Evolutionary conservation across 164 flowering plant species (phyloP), one percentile per base, ranked within the genome.

Genomic region (Nelumbo lutea): DNA sequence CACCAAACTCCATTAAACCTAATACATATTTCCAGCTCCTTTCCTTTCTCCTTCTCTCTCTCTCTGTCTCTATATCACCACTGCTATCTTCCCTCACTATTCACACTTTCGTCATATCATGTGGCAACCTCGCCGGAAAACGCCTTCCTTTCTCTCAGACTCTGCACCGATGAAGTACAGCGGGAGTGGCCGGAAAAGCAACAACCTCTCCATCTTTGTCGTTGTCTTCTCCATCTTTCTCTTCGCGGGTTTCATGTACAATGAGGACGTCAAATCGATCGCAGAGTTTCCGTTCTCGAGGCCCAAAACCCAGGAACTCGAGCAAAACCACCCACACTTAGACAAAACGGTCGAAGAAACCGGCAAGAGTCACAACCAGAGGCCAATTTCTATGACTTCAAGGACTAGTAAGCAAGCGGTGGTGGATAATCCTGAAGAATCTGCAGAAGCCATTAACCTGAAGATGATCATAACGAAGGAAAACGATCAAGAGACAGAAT

Each of bases 221-320:
- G 90, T 91, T 7, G 88, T 87, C 9, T 83, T 85, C 81, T 79
- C 99, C 3, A 60, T 96, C 2, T 86, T 90, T 66, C 82, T 93
- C 52, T 93, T 96, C 56, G 95, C 86, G 0, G 83, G 88, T 45
- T 96, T 96, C 86, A 90, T 96, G 85, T 93, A 93, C 89, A 96
- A 89, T 42, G 98, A 93, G 66, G 98, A 96, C 74, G 87, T 90
- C 46, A 93, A 89, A 68, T 90, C 98, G 65, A 83, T 91, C 0
- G 97, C 99, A 0, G 97, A 93, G 67, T 91, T 90, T 61, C 96
- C 98, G 3, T 93, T 93, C 64, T 87, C 93, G 0, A 67, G 79
- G 68, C 83, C 87, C n/a, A 79, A 69, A 62, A 47, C 72, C 43
- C 86, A 78, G 70, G 86, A 80, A 67, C 61, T 66, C 51, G 75